These are phyloP conservation scores for Schizosaccharomyces lindneri DNA, from an alignment of 805 yeast genomes.

Conservation along the genomic window DNA sequence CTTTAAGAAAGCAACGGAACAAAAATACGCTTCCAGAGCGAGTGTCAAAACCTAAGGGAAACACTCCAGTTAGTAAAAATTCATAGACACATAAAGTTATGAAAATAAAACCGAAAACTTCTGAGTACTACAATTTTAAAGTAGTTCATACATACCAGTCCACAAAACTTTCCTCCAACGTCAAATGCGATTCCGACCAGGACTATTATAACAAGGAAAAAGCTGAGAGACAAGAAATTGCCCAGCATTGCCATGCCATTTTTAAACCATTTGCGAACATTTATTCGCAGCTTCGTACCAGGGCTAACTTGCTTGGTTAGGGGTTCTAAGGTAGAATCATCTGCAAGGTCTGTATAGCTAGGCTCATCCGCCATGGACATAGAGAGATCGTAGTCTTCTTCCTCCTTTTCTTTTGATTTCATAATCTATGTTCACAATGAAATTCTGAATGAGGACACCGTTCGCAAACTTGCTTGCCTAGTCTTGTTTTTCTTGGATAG, in stretches of 20 bases:
- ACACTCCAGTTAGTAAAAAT: background rate
- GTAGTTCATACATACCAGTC: constrained; percentile 19
- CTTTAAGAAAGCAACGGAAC: constrained; percentile 41
- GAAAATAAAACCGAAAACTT: background rate
- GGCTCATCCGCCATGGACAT: background rate
- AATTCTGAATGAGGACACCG: no score
- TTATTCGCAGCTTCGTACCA: no score
- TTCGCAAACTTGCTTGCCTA: no score
- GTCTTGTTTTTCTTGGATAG: no score
- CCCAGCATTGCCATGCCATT: background rate
- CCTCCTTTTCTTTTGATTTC: no score
- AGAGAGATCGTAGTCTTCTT: background rate
- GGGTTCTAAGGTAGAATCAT: background rate
- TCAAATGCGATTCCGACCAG: constrained; percentile 86
- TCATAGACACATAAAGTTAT: background rate
- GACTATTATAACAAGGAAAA: constrained; percentile 21
- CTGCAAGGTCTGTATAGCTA: background rate
- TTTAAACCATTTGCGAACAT: no score
- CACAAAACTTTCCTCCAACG: constrained; percentile 77
- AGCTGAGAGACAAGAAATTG: background rate
- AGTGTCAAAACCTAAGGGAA: constrained; percentile 33
- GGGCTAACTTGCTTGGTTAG: no score
- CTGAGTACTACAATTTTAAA: background rate
- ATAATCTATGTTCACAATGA: no score
- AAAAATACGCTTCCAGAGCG: constrained; percentile 44